Conservation (phyloP, 176 grass and related monocot species). For the Juncus effusus region DNA sequence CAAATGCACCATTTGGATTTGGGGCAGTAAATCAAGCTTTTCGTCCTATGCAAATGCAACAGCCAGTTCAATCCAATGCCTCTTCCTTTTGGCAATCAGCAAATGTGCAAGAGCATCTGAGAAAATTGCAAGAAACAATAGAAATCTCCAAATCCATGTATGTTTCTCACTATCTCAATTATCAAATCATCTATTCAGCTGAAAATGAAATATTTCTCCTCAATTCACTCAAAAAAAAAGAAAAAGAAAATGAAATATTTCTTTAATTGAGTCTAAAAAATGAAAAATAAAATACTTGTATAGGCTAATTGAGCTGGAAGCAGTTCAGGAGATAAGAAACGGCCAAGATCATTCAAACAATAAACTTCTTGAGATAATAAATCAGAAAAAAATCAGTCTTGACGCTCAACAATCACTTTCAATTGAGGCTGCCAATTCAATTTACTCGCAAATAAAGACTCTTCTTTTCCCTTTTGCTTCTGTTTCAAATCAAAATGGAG, state of each 20-base stretch:
- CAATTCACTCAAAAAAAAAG: not conserved
- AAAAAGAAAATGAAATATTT: not conserved
- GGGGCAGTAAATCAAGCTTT: conserved; percentile 11
- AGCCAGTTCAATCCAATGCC: conserved; percentile 21
- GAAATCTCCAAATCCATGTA: conserved; percentile 47
- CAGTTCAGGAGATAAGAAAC: conserved; percentile 31
- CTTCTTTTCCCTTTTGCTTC: conserved; percentile 56
- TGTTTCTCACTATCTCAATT: conserved; percentile 15
- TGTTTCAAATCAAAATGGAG: conserved; percentile 27
- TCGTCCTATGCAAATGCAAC: conserved; percentile 16
- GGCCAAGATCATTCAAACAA: conserved; percentile 11
- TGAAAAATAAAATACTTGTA: not conserved
- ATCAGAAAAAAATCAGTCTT: conserved; percentile 38
- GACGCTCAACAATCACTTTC: conserved; percentile 54
- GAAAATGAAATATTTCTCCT: not conserved
- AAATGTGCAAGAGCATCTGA: conserved; percentile 58
- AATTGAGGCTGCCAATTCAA: conserved; percentile 54
- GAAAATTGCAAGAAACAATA: conserved; percentile 55
- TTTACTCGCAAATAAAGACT: conserved; percentile 44
- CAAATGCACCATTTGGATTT: conserved; percentile 11
- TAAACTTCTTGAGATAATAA: conserved; percentile 37
- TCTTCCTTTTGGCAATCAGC: conserved; percentile 49
- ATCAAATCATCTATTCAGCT: not conserved
- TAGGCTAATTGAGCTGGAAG: conserved; percentile 72
- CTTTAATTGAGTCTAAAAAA: not conserved